Evolutionary conservation across 2,329 filamentous ascomycete genomes (phyloP), one percentile per base, ranked within the genome.

Genomic region (Gnomoniopsis sp.): DNA sequence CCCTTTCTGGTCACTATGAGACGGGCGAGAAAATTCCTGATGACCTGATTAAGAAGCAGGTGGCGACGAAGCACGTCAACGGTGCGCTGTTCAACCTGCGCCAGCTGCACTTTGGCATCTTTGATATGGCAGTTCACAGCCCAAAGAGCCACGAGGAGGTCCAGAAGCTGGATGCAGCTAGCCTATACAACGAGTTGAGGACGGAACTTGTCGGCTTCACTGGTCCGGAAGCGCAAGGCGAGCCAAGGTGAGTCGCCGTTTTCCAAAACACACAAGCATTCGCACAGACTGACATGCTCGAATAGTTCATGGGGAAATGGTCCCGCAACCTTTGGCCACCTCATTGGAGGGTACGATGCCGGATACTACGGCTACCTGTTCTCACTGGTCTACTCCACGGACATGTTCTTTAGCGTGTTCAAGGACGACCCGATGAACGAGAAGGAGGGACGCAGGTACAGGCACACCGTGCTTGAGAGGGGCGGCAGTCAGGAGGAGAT

Each of bases 351-450:
- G 2, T 95, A 95, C 68, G 90, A 93, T 71, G 90, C 90, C 33
- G 89, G 90, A 47, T 93, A 93, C 76, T 95, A 95, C 72, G 85
- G 86, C 66, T 89, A 88, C 69, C 75, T 88, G 36, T 88, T 84
- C 63, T 91, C 88, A 1, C 84, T 91, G 71, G 91, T 95, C 19
- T 95, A 93, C 75, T 90, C 87, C 22, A 83, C 88, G 26, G 90
- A 96, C 73, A 93, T 96, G 89, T 96, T 93, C 79, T 86, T 90
- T 74, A 83, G 83, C 0, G 87, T 89, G 49, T 95, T 95, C 76
- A 87, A 88, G 76, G 79, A 83, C 65, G 80, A 93, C 70, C 90
- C 90, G 0, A 92, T 93, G 89, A 84, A 92, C 70, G 80, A 79
- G 34, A 83, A 82, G 64, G 85, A 91, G 70, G 90, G 90, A 1